Conservation (phyloP, 2,329 filamentous ascomycete genomes). For the Xylaria sp. region DNA sequence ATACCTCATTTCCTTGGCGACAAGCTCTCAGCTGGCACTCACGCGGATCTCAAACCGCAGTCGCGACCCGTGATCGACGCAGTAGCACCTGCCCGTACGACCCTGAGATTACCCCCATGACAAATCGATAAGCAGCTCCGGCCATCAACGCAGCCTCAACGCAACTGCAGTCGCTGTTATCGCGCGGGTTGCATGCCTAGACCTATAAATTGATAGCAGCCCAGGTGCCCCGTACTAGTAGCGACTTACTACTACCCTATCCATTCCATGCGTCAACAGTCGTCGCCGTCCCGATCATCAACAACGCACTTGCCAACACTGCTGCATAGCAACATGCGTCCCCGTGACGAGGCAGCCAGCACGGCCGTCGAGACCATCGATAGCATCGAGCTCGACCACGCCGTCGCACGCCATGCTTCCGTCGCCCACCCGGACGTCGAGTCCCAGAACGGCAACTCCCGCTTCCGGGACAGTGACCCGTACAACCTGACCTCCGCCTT, state of each 20-base stretch:
- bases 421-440: conserved; percentile 42
- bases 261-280: conserved; percentile 25
- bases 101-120: no score
- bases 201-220: no score
- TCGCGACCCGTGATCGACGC: no score
- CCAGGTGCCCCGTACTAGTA: no score
- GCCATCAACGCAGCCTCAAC: no score
- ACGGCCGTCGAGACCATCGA: conserved; percentile 41
- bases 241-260: background rate
- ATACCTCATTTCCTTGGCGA: no score
- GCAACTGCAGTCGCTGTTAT: no score
- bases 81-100: no score
- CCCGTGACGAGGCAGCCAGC: conserved; percentile 36
- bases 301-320: conserved; percentile 19
- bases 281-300: conserved; percentile 19
- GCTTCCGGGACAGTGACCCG: conserved; percentile 65
- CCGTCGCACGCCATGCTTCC: conserved; percentile 40
- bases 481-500: conserved; percentile 71
- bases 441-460: conserved; percentile 27
- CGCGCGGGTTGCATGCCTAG: no score
- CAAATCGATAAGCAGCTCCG: no score
- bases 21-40: no score
- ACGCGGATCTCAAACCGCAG: no score
- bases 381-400: conserved; percentile 30
- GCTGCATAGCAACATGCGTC: background rate